Evolutionary conservation across 1,139 yeast genomes (phyloP), one percentile per base, ranked within the genome.

Genomic region (Debaryomyces singareniensis): DNA sequence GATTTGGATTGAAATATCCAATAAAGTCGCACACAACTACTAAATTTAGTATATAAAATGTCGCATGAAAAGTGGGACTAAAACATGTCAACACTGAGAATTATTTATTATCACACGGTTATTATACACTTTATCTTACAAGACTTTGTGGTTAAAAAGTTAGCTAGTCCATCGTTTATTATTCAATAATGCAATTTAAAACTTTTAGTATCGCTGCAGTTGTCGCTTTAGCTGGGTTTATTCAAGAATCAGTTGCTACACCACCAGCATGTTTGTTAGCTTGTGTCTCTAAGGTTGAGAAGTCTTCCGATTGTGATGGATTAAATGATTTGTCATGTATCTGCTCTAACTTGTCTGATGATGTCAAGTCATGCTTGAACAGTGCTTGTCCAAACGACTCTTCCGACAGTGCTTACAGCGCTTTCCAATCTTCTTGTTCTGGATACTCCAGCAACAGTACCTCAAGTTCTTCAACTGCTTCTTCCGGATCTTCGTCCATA

Each of bases 221-320:
- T 41, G 57, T 72, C 37, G 67, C 76, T 31, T 52, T 75, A 35
- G 72, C 76, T 33, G 58, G 74, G 33, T 52, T 74, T 35, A 58
- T 74, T 32, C 62, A 64, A 29, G 48, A 63, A 29, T 74, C 66
- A 27, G 56, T 71, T 29, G 93, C 93, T 35, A 67, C 91, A 35
- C 91, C 95, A 32, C 93, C 93, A 40, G 95, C 95, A 25, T 86
- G 95, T 67, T 65, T 86, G 44, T 68, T 86, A 54, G 94, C 95
- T 28, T 86, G 95, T 72, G 91, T 83, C 36, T 70, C 83, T 33
- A 70, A 75, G 48, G 87, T 81, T 32, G 67, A 74, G 44, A 72
- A 70, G 52, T 44, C 53, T n/a, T 58, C 75, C 30, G 47, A 62
- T 28, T 79, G 89, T 56, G 44, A 61, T 35, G 65, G 77, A 34